A percentile compares a stretch with the other conserved stretches of the same genome.
Conservation (phyloP, 1,284 basidiomycete genomes). For the Rhodotorula sp. region DNA sequence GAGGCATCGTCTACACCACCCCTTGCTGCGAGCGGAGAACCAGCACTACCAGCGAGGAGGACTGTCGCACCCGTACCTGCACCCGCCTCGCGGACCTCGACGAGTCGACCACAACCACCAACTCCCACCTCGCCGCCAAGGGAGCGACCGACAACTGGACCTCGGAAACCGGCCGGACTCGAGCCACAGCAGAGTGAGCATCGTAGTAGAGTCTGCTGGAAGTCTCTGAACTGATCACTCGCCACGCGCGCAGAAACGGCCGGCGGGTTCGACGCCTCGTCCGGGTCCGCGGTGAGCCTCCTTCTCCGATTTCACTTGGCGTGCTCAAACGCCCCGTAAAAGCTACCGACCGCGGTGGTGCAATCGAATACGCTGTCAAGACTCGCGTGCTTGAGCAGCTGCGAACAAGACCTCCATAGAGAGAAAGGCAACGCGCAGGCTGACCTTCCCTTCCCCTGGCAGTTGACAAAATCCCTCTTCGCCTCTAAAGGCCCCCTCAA, state of each 20-base stretch:
- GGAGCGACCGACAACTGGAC: neutral
- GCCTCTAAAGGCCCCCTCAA: slow-evolving; percentile 22
- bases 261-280: slow-evolving; percentile 16
- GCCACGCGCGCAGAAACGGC: neutral
- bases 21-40: neutral
- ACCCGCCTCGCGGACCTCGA: neutral
- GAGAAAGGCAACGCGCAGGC: neutral
- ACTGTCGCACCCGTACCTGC: neutral
- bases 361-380: too few species aligned
- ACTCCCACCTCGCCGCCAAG: neutral
- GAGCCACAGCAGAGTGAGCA: slow-evolving; percentile 4
- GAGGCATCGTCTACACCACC: neutral
- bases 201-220: neutral
- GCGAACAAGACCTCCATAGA: too few species aligned
- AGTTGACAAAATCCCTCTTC: slow-evolving; percentile 31
- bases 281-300: slow-evolving; percentile 7
- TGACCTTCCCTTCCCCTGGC: neutral
- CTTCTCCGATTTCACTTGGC: neutral
- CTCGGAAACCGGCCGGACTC: slow-evolving; percentile 9
- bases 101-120: neutral
- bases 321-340: too few species aligned
- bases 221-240: neutral
- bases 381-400: neutral
- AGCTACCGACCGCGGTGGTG: too few species aligned
- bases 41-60: neutral